phyloP scores from a whole-genome alignment of 805 yeast genomes.

The Nakazawaea peltata region DNA sequence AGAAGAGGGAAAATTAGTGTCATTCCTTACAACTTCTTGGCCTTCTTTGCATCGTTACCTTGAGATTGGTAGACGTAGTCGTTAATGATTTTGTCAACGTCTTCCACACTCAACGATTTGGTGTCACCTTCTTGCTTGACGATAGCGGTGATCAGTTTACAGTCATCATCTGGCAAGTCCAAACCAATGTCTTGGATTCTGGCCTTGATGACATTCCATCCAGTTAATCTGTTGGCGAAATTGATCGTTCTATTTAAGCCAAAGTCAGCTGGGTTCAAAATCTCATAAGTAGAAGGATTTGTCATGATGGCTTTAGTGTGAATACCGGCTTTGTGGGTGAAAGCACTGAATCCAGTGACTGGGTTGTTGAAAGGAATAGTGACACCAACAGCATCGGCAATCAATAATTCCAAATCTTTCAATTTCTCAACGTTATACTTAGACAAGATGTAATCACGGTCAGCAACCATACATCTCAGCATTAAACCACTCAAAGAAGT shows the following conservation, averaged over 20 bases:
- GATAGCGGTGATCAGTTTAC: slow-evolving; percentile 46
- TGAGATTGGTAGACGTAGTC: slow-evolving; percentile 30
- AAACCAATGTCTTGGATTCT: slow-evolving; percentile 54
- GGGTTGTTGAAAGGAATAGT: slow-evolving; percentile 57
- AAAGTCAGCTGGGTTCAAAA: slow-evolving; percentile 48
- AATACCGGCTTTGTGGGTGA: slow-evolving; percentile 58
- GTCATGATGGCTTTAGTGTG: slow-evolving; percentile 58
- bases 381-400: slow-evolving; percentile 51
- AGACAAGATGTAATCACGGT: slow-evolving; percentile 48
- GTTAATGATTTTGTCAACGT: slow-evolving; percentile 52
- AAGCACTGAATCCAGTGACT: slow-evolving; percentile 57
- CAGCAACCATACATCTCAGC: slow-evolving; percentile 59
- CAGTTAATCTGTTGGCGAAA: slow-evolving; percentile 53
- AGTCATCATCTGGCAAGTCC: slow-evolving; percentile 47
- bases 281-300: slow-evolving; percentile 56
- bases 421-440: slow-evolving; percentile 48
- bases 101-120: slow-evolving; percentile 51
- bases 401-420: slow-evolving; percentile 50
- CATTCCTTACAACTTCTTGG: slow-evolving; percentile 2
- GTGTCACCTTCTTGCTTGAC: slow-evolving; percentile 53
- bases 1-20: too few species aligned
- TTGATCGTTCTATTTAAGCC: slow-evolving; percentile 56
- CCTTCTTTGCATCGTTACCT: slow-evolving; percentile 27
- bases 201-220: slow-evolving; percentile 57
- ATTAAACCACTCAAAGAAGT: slow-evolving; percentile 55